Conservation (phyloP, 2,329 filamentous ascomycete genomes). For the Zopfia rhizophila region DNA sequence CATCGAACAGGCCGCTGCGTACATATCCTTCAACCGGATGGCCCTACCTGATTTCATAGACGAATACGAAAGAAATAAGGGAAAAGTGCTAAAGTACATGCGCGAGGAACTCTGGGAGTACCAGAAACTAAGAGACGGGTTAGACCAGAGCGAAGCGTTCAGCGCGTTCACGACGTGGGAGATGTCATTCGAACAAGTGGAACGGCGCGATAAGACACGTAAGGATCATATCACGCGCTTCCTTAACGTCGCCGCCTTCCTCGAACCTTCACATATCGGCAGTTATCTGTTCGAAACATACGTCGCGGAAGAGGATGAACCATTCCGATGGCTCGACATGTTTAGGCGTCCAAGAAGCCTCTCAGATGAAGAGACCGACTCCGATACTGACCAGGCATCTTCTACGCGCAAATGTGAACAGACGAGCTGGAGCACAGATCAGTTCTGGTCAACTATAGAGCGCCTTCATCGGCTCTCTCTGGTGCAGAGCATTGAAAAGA, state of each 20-base stretch:
- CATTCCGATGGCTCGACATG: slow-evolving; percentile 9
- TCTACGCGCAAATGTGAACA: background rate
- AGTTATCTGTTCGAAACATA: slow-evolving; percentile 13
- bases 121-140: slow-evolving; percentile 7
- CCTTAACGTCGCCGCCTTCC: slow-evolving; percentile 13
- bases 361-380: slow-evolving; percentile 11
- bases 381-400: slow-evolving; percentile 3
- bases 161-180: slow-evolving; percentile 17
- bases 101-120: slow-evolving; percentile 14
- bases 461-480: slow-evolving; percentile 8
- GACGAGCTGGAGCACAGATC: slow-evolving; percentile 3
- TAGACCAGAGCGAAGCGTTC: slow-evolving; percentile 6
- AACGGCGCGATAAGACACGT: background rate
- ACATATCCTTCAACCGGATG: slow-evolving; percentile 12
- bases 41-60: slow-evolving; percentile 5
- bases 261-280: slow-evolving; percentile 11
- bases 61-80: slow-evolving; percentile 14
- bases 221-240: slow-evolving; percentile 8
- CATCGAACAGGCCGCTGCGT: slow-evolving; percentile 19
- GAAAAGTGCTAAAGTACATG: slow-evolving; percentile 11
- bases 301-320: slow-evolving; percentile 2
- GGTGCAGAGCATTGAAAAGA: no score
- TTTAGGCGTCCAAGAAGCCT: slow-evolving; percentile 9
- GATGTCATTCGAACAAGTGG: slow-evolving; percentile 16
- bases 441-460: slow-evolving; percentile 10